A percentile compares a stretch with the other conserved stretches of the same genome.
Evolutionary conservation across 768 basidiomycete species (phyloP).

Genomic region (Hysterangium stoloniferum): DNA sequence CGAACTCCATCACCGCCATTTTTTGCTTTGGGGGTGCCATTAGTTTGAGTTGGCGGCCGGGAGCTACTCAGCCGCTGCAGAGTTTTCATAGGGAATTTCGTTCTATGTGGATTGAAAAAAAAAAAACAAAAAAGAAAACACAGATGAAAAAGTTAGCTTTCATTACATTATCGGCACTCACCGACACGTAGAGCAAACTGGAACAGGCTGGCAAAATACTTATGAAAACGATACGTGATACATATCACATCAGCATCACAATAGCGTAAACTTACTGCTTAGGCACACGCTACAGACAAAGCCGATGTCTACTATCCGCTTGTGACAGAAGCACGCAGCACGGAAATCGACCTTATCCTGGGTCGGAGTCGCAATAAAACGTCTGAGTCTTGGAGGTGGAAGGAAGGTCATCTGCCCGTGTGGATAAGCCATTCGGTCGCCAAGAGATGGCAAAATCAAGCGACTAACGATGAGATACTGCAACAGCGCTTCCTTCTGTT

Average conservation of each 20-base stretch:
- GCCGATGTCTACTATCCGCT: constrained; percentile 91
- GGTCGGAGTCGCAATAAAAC: constrained; percentile 74
- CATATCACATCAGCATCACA: constrained; percentile 4
- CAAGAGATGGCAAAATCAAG: constrained; percentile 18
- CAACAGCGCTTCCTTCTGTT: constrained; percentile 76
- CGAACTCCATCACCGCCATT: not conserved
- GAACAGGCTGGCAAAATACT: constrained; percentile 94
- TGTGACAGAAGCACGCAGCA: constrained; percentile 98
- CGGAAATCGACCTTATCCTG: constrained; percentile 96
- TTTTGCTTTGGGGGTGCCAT: constrained; percentile 3
- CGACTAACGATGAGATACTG: constrained; percentile 74
- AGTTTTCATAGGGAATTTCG: constrained; percentile 92
- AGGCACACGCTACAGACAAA: constrained; percentile 99
- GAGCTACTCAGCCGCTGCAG: constrained; percentile 72
- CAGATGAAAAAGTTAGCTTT: not conserved
- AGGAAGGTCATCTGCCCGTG: constrained; percentile 85
- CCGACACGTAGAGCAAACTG: constrained; percentile 93
- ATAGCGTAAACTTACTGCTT: constrained; percentile 58
- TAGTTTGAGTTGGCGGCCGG: constrained; percentile 25
- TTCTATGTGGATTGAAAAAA: constrained; percentile 37
- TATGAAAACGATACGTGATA: constrained; percentile 6
- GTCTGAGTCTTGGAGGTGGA: constrained; percentile 61
- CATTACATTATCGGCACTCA: constrained; percentile 29
- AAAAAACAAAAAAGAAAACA: constrained; percentile 1
- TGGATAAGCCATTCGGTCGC: not conserved